These are phyloP conservation scores for Arabidopsis lyrata DNA, from an alignment of 441 rosid species.

Conservation along the genomic window DNA sequence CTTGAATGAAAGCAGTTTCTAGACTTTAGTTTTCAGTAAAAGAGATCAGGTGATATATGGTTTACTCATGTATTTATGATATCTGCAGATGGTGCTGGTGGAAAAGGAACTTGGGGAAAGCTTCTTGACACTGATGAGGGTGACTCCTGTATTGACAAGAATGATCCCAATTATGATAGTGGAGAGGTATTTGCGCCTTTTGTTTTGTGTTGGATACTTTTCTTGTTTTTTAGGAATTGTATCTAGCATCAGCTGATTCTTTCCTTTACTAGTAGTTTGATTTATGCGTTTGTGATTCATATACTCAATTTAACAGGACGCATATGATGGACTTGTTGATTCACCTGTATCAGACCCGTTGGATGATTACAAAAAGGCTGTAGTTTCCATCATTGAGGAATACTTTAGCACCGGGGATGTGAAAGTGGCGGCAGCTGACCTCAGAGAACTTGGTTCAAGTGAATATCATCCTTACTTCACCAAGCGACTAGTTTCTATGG, in stretches of 20 bases:
- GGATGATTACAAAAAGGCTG: slow-evolving; percentile 95
- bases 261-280: slow-evolving; percentile 4
- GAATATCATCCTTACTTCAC: slow-evolving; percentile 92
- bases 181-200: slow-evolving; percentile 70
- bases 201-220: slow-evolving; percentile 14
- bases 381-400: slow-evolving; percentile 83
- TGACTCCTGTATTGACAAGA: slow-evolving; percentile 72
- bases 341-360: slow-evolving; percentile 89
- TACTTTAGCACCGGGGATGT: slow-evolving; percentile 94
- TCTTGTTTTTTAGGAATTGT: slow-evolving; percentile 9
- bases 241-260: neutral
- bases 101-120: slow-evolving; percentile 97
- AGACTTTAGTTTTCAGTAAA: neutral
- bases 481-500: slow-evolving; percentile 92
- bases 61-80: slow-evolving; percentile 19
- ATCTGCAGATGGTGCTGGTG: slow-evolving; percentile 86
- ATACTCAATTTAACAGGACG: slow-evolving; percentile 61
- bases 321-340: slow-evolving; percentile 86
- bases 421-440: slow-evolving; percentile 87
- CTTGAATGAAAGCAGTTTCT: neutral
- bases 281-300: slow-evolving; percentile 18
- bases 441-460: slow-evolving; percentile 91
- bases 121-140: slow-evolving; percentile 77
- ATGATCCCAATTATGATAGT: slow-evolving; percentile 97
- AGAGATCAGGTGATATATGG: slow-evolving; percentile 12